Percentiles rank a stretch among this genome's conserved stretches.
These are phyloP conservation scores for Penicillium antarcticum DNA, from an alignment of 495 filamentous ascomycete species.

Conservation along the genomic window DNA sequence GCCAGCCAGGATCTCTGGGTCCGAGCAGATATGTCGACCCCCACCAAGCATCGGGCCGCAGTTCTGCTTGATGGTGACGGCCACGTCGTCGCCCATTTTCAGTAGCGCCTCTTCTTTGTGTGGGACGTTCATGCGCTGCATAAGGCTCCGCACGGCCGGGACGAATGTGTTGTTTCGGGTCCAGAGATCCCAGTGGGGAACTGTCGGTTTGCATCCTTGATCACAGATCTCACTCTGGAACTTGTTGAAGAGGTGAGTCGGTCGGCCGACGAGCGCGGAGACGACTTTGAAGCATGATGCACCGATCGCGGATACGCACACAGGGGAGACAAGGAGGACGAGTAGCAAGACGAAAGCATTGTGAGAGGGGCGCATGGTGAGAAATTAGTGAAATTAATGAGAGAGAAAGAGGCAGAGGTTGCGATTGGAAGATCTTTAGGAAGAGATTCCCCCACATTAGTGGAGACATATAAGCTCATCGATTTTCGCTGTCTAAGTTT, in stretches of 20 bases:
- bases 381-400: background rate
- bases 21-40: conserved; percentile 38
- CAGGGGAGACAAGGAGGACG: conserved; percentile 18
- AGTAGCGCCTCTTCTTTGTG: conserved; percentile 33
- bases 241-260: conserved; percentile 32
- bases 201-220: conserved; percentile 37
- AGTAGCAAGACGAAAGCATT: conserved; percentile 17
- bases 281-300: conserved; percentile 38
- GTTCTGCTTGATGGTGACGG: conserved; percentile 35
- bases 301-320: conserved; percentile 28
- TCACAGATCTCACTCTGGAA: conserved; percentile 44
- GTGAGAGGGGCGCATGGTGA: conserved; percentile 16
- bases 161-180: conserved; percentile 43
- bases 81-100: conserved; percentile 41
- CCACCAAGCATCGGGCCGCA: conserved; percentile 33
- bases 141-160: conserved; percentile 38
- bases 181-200: conserved; percentile 47
- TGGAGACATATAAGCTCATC: background rate
- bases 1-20: conserved; percentile 31
- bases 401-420: background rate
- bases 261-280: conserved; percentile 34
- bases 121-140: conserved; percentile 31
- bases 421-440: background rate
- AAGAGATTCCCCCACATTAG: background rate
- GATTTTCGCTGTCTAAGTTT: too few relatives aligned